Evolutionary conservation across 306 rosid genomes (phyloP).

Genomic region (Inga oerstediana): DNA sequence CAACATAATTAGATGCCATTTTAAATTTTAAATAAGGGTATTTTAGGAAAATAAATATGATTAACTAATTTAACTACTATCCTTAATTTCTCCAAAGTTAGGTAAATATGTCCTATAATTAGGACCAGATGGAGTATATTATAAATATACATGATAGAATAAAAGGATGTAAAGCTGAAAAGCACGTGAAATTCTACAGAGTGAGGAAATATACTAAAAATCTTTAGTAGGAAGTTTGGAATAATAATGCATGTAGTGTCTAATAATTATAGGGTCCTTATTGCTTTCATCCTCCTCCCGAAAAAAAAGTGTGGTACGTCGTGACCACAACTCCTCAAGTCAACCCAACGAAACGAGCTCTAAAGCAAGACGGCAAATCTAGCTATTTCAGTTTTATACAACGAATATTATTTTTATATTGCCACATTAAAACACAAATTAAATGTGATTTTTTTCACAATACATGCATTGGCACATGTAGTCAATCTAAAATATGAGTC

Average conservation of each 20-base stretch:
- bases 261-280: background rate
- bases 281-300: background rate
- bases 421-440: background rate
- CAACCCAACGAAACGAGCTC: background rate
- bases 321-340: conserved; percentile 44
- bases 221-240: conserved; percentile 47
- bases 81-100: too few relatives aligned
- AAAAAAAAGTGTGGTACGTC: background rate
- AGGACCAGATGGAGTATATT: background rate
- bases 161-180: background rate
- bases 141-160: background rate
- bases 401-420: background rate
- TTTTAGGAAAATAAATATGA: too few relatives aligned
- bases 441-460: too few relatives aligned
- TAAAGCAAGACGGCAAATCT: background rate
- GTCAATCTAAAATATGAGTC: too few relatives aligned
- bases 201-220: conserved; percentile 33
- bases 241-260: conserved; percentile 31
- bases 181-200: background rate
- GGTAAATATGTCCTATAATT: too few relatives aligned
- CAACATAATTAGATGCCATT: too few relatives aligned
- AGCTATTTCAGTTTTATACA: background rate
- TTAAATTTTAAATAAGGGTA: too few relatives aligned
- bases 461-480: too few relatives aligned
- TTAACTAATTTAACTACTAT: too few relatives aligned